Base-by-base conservation (phyloP, 345 rosid species). In the Ceriops decandra region DNA sequence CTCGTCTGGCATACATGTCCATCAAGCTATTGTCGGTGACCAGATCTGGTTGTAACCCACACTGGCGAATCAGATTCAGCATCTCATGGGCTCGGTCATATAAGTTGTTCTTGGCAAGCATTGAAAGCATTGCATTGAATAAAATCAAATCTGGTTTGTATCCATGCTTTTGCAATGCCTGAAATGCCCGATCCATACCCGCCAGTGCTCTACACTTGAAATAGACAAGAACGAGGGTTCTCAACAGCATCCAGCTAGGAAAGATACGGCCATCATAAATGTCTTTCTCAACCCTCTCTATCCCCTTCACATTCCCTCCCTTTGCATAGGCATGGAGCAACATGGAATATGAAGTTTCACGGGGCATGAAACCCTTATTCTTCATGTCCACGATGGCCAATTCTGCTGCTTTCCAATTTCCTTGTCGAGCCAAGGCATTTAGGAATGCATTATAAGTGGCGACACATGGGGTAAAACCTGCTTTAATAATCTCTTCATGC, bases 181-280 rank as follows among this genome's bases (percentile, higher is more conserved):
- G 52, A 79, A 90, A 88, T 62, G 96, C 87, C 72, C 89, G 84
- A 78, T 88, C 96, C 84, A 71, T 82, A 28, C 95, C 97, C 0
- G 57, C 49, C 51, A 90, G 75, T 59, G 85, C 64, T 74, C 96
- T 81, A 72, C 97, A 90, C 74, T 81, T 93, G 79, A 80, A 82
- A 80, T 88, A 68, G 65, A 85, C 84, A 56, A 88, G 90, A 57
- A 93, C 68, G 30, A 93, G 88, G 20, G 97, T 82, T 81, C 97
- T 85, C 76, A 93, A 81, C 61, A 93, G 85, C 83, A 93, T 86
- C 98, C 97, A 90, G 86, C 93, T 93, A 10, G 98, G 93, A 74
- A 81, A 93, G 62, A 93, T 87, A 19, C 64, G 72, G 19, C 98
- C 96, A 13, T 76, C 79, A 13, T 75, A 74, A 56, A 93, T 90